Base-by-base conservation (phyloP, 768 basidiomycete species). In the Mycena maculata region DNA sequence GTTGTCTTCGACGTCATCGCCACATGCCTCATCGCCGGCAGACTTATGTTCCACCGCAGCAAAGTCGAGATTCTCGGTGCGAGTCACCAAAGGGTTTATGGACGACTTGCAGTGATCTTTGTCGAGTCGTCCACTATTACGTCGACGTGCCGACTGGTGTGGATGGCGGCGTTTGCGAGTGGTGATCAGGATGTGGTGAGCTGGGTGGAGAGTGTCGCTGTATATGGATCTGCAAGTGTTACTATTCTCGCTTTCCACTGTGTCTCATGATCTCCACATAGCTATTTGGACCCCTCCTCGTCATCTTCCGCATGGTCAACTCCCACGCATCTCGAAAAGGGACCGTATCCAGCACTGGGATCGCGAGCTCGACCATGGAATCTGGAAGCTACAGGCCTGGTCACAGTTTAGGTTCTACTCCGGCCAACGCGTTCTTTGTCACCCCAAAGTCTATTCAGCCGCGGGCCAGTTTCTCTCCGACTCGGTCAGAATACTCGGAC, bases 141-240 rank as follows among this genome's bases (percentile, higher is more conserved):
- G 49, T 52, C 60, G 60, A 36, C 60, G 60, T 62, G 60, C 50
- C 42, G 60, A 54, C 60, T 62, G 60, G 60, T 62, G 60, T 62
- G 60, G 60, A 54, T 62, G 60, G 60, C 60, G 50, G 60, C 60
- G 50, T 62, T 62, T 54, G 60, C 60, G 50, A 62, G 50, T 44
- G 31, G 31, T 47, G 28, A n/a, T 31, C 60, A 62, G 39, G 33
- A 62, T 54, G 60, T 28, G 22, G 41, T 62, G 39, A 62, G 60
- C 27, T 62, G 60, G 60, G 36, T 48, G 38, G 60, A 62, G 60
- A 45, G 52, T 62, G 54, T 62, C 41, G 60, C 60, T n/a, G n/a
- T n/a, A n/a, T n/a, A n/a, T n/a, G n/a, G n/a, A n/a, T n/a, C n/a
- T n/a, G n/a, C n/a, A n/a, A n/a, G n/a, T n/a, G n/a, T n/a, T n/a